A percentile compares a stretch with the other conserved stretches of the same genome.
Evolutionary conservation across 352 stramenopile species (phyloP).

Genomic region (Phytopythium aichiense): DNA sequence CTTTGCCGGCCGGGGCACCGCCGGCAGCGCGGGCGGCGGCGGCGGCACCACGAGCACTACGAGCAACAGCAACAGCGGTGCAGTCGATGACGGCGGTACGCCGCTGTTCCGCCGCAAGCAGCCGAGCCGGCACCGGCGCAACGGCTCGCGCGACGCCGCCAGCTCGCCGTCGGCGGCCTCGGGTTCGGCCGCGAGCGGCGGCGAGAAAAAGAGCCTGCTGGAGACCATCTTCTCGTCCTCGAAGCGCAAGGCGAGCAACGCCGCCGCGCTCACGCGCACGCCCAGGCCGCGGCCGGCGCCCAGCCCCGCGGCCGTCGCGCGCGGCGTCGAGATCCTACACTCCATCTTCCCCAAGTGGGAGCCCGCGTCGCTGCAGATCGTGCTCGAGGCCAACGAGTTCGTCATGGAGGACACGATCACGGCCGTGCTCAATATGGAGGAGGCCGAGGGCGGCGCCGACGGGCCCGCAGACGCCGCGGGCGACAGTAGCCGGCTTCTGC

Average conservation of each 20-base stretch:
- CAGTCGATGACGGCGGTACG: background rate
- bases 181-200: conserved; percentile 1
- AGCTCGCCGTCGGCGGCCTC: background rate
- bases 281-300: conserved; percentile 17
- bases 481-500: conserved; percentile 19
- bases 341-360: conserved; percentile 87
- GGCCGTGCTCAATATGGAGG: conserved; percentile 74
- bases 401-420: conserved; percentile 83
- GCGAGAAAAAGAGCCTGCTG: conserved; percentile 34
- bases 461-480: background rate
- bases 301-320: conserved; percentile 40
- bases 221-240: conserved; percentile 51
- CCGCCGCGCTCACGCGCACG: conserved; percentile 13
- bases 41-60: background rate
- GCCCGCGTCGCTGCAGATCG: conserved; percentile 47
- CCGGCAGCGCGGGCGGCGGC: conserved; percentile 2
- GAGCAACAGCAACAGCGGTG: background rate
- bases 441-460: conserved; percentile 29
- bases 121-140: background rate
- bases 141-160: background rate
- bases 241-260: conserved; percentile 28
- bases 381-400: conserved; percentile 72
- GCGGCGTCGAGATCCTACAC: conserved; percentile 65
- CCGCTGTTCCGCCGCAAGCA: conserved; percentile 7
- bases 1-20: conserved; percentile 5